Conservation (phyloP, 2,329 filamentous ascomycete genomes). For the Stachybotrys chlorohalonatus region DNA sequence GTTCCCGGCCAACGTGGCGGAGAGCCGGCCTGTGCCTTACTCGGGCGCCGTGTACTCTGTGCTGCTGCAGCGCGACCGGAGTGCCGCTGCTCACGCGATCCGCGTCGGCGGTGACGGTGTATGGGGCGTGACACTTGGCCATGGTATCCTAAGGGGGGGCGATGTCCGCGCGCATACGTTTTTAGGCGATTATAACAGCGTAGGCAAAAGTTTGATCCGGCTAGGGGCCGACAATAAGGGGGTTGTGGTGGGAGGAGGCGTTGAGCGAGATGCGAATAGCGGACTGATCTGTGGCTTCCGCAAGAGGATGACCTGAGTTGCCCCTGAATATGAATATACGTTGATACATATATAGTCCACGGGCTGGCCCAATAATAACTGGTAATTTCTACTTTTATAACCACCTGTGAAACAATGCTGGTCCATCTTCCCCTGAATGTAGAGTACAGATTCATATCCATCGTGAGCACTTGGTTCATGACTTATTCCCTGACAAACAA, state of each 20-base stretch:
- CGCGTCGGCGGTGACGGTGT: conserved; percentile 28
- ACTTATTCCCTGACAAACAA: conserved; percentile 55
- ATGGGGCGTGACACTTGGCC: conserved; percentile 51
- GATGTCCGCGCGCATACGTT: conserved; percentile 40
- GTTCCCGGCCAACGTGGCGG: conserved; percentile 33
- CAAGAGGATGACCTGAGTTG: neutral
- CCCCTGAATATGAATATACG: neutral
- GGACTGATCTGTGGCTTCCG: conserved; percentile 26
- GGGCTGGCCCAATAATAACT: no score
- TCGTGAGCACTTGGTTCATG: neutral
- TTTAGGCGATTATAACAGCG: conserved; percentile 40
- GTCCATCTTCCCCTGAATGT: no score
- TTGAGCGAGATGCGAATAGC: conserved; percentile 24
- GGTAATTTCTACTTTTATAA: no score
- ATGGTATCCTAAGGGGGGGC: conserved; percentile 33
- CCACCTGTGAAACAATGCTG: no score
- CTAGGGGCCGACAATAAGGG: conserved; percentile 28
- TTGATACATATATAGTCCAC: no score
- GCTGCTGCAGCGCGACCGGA: conserved; percentile 36
- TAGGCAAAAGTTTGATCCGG: conserved; percentile 28
- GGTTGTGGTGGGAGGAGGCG: conserved; percentile 32
- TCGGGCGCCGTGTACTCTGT: conserved; percentile 48
- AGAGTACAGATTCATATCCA: neutral
- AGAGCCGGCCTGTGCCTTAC: conserved; percentile 25
- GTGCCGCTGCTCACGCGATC: conserved; percentile 40